These are phyloP conservation scores for Somion occarium DNA, from an alignment of 1,284 basidiomycete species.

Conservation along the genomic window DNA sequence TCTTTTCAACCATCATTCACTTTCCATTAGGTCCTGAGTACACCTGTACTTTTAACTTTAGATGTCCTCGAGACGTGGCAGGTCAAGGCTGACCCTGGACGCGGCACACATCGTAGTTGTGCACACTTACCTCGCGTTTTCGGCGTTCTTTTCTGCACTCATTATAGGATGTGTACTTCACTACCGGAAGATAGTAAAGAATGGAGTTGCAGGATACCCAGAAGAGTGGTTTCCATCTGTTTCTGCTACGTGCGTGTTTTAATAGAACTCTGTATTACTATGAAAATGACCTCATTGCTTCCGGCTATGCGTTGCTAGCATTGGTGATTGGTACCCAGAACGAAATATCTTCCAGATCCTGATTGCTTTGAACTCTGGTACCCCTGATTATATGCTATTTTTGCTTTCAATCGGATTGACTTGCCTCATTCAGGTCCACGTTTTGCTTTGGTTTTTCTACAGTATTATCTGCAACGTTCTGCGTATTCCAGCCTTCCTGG, in stretches of 20 bases:
- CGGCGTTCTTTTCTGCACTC: constrained; percentile 73
- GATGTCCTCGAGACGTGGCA: background rate
- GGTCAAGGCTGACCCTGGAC: constrained; percentile 24
- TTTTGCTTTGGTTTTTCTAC: constrained; percentile 71
- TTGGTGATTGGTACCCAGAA: constrained; percentile 92
- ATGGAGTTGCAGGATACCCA: constrained; percentile 81
- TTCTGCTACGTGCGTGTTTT: constrained; percentile 75
- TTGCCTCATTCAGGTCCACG: constrained; percentile 56
- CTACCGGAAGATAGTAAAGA: constrained; percentile 88
- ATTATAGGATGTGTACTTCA: constrained; percentile 67
- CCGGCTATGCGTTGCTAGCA: constrained; percentile 38
- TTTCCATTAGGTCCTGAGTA: too few species aligned
- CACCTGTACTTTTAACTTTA: background rate
- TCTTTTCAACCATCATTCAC: background rate
- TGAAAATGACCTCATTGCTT: background rate
- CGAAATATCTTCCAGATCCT: constrained; percentile 87
- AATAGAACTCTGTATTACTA: background rate
- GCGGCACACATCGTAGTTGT: constrained; percentile 53
- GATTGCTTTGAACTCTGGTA: constrained; percentile 81
- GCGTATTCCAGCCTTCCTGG: constrained; percentile 42
- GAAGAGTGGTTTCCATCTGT: constrained; percentile 93
- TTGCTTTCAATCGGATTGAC: background rate
- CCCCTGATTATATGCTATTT: constrained; percentile 14
- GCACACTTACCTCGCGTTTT: constrained; percentile 69
- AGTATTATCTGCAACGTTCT: constrained; percentile 59